phyloP scores from a whole-genome alignment of 1,284 basidiomycete species.

The Cryptococcus sp. region DNA sequence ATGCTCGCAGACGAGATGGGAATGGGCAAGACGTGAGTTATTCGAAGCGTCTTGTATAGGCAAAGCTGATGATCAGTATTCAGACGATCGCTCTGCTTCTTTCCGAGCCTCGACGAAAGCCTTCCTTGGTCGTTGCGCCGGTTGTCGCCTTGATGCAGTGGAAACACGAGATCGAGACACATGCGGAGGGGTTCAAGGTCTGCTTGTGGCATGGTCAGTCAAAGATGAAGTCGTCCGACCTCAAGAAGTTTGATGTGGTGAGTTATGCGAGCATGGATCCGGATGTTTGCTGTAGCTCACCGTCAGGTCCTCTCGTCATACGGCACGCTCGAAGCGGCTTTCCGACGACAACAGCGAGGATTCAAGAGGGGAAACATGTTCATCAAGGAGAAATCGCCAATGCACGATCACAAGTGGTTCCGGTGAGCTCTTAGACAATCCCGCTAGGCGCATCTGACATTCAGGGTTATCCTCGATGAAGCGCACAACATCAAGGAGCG shows the following conservation, averaged over 20 bases:
- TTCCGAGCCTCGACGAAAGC: slow-evolving; percentile 58
- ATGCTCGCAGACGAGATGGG: slow-evolving; percentile 75
- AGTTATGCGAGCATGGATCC: slow-evolving; percentile 28
- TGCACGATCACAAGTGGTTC: slow-evolving; percentile 85
- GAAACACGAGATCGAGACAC: slow-evolving; percentile 85
- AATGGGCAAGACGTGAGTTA: slow-evolving; percentile 72
- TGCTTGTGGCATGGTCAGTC: slow-evolving; percentile 84
- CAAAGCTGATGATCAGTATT: slow-evolving; percentile 56
- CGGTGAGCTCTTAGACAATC: slow-evolving; percentile 56
- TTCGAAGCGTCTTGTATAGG: neutral
- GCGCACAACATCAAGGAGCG: slow-evolving; percentile 98
- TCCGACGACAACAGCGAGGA: slow-evolving; percentile 86
- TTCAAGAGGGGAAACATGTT: slow-evolving; percentile 81
- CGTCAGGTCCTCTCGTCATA: slow-evolving; percentile 51
- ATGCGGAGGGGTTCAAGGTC: slow-evolving; percentile 69
- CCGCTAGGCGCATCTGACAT: slow-evolving; percentile 1
- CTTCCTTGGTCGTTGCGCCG: slow-evolving; percentile 89
- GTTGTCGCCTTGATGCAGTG: slow-evolving; percentile 99
- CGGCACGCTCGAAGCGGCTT: slow-evolving; percentile 84
- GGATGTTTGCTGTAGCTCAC: slow-evolving; percentile 29
- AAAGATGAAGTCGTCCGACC: slow-evolving; percentile 55
- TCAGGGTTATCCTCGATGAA: slow-evolving; percentile 65
- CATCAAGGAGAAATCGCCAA: slow-evolving; percentile 78
- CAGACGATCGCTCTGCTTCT: slow-evolving; percentile 91
- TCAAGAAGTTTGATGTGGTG: slow-evolving; percentile 84